A percentile compares a stretch with the other conserved stretches of the same genome.
Evolutionary conservation across 768 basidiomycete genomes (phyloP).

Genomic region (Auricularia heimuer): DNA sequence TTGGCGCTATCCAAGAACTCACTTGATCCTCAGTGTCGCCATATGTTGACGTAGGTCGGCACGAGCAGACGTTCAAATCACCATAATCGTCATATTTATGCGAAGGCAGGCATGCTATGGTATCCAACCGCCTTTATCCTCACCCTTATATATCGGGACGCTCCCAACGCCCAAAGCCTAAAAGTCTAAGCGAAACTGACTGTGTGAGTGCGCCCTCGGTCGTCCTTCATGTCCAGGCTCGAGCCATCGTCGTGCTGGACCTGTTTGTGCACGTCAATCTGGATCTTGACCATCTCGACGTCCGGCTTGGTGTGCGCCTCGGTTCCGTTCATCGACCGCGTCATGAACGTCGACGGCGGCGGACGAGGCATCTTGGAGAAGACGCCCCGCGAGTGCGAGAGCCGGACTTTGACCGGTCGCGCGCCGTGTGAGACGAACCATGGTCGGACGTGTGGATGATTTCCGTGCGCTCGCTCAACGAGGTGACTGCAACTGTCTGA

Average conservation of each 20-base stretch:
- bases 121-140: too few relatives aligned
- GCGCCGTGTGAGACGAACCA: neutral
- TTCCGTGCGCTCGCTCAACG: neutral
- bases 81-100: too few relatives aligned
- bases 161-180: too few relatives aligned
- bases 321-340: neutral
- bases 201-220: neutral
- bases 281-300: constrained; percentile 1
- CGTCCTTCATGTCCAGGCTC: neutral
- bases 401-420: neutral
- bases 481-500: neutral
- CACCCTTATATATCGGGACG: too few relatives aligned
- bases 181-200: neutral
- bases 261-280: neutral
- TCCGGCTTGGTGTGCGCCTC: neutral
- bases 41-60: too few relatives aligned
- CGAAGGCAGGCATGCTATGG: too few relatives aligned
- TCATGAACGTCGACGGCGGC: neutral
- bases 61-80: too few relatives aligned
- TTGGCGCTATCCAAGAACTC: too few relatives aligned
- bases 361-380: neutral
- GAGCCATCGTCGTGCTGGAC: neutral
- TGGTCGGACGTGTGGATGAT: neutral
- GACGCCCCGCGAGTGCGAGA: neutral
- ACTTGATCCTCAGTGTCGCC: too few relatives aligned